Evolutionary conservation across 805 yeast species (phyloP).

Genomic region (Candida pseudofarinosa): DNA sequence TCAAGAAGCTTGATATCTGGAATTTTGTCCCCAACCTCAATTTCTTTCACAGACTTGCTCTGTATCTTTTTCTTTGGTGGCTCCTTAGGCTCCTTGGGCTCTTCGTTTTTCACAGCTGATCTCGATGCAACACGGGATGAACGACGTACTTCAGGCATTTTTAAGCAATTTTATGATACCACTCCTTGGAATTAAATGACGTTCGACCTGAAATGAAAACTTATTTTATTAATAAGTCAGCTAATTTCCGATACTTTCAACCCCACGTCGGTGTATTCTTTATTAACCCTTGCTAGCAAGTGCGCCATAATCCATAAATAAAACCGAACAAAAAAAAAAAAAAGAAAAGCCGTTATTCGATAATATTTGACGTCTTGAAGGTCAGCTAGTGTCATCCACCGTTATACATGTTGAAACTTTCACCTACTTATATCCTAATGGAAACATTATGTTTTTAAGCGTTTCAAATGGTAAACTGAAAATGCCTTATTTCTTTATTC

Average conservation of each 20-base stretch:
- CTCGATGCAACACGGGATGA: slow-evolving; percentile 26
- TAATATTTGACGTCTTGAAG: too few species aligned
- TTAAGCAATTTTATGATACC: neutral
- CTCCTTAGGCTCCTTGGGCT: slow-evolving; percentile 9
- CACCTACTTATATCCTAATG: too few species aligned
- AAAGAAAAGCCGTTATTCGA: too few species aligned
- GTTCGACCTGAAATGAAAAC: too few species aligned
- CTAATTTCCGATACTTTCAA: neutral
- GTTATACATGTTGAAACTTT: too few species aligned
- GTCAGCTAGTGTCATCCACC: too few species aligned
- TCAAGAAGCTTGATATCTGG: slow-evolving; percentile 62
- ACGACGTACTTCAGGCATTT: slow-evolving; percentile 38
- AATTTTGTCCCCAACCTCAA: slow-evolving; percentile 56
- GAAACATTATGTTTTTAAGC: too few species aligned
- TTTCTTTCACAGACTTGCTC: slow-evolving; percentile 12
- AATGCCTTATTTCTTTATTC: too few species aligned
- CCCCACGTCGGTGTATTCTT: neutral
- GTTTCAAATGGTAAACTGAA: too few species aligned
- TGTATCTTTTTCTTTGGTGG: slow-evolving; percentile 16
- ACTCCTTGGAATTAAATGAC: too few species aligned
- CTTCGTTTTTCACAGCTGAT: slow-evolving; percentile 9
- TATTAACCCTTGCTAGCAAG: neutral
- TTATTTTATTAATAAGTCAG: too few species aligned
- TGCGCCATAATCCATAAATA: neutral
- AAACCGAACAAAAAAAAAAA: neutral